Conservation (phyloP, 768 basidiomycete species). For the Sporobolomyces phaffii region DNA sequence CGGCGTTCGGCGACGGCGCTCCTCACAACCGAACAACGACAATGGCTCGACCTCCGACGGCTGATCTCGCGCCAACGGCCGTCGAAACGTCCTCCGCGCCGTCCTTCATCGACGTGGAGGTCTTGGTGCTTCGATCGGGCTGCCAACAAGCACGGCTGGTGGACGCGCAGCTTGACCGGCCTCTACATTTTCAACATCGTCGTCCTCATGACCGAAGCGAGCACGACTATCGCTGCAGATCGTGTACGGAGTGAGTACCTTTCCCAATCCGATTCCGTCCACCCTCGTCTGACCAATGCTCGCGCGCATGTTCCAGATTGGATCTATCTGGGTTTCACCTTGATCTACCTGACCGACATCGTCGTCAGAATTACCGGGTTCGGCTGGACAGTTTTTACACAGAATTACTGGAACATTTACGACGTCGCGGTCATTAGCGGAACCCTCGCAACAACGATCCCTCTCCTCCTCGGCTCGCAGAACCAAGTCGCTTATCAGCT, state of each 20-base stretch:
- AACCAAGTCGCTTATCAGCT: constrained; percentile 50
- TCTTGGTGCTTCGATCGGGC: constrained; percentile 91
- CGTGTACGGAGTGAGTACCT: constrained; percentile 32
- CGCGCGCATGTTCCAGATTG: constrained; percentile 50
- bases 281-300: not conserved
- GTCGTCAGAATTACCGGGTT: constrained; percentile 72
- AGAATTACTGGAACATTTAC: constrained; percentile 91
- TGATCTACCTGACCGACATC: constrained; percentile 71
- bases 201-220: constrained; percentile 58
- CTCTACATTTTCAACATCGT: constrained; percentile 76
- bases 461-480: constrained; percentile 55
- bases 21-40: constrained; percentile 75
- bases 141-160: constrained; percentile 85
- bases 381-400: constrained; percentile 74
- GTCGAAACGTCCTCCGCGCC: constrained; percentile 66
- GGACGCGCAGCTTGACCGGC: constrained; percentile 71
- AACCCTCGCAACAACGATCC: constrained; percentile 72
- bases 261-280: too few relatives aligned
- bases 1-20: constrained; percentile 79
- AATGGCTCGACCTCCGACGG: constrained; percentile 90
- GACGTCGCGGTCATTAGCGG: constrained; percentile 74
- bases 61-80: constrained; percentile 79
- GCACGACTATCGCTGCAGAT: constrained; percentile 23
- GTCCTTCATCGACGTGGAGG: constrained; percentile 55
- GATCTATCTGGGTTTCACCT: constrained; percentile 68